Evolutionary conservation across 768 basidiomycete genomes (phyloP).

Genomic region (Scleroderma citrinum): DNA sequence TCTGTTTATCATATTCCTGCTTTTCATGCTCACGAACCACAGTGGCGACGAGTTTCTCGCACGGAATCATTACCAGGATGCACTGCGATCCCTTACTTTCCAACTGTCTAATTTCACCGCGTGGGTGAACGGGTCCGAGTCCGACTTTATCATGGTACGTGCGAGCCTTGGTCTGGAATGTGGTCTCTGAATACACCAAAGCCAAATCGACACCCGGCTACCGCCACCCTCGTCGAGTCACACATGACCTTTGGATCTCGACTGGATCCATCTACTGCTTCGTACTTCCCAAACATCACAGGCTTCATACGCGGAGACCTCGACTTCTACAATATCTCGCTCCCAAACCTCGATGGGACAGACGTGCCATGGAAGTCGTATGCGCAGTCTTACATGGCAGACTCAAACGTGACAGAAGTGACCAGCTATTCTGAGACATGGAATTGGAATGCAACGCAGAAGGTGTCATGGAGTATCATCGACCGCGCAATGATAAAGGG

Average conservation of each 20-base stretch:
- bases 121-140: constrained; percentile 63
- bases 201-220: constrained; percentile 41
- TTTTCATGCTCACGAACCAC: constrained; percentile 77
- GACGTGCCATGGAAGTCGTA: constrained; percentile 43
- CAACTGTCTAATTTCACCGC: constrained; percentile 69
- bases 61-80: constrained; percentile 60
- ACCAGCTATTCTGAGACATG: constrained; percentile 47
- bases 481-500: constrained; percentile 45
- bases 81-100: constrained; percentile 49
- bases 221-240: constrained; percentile 42
- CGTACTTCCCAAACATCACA: constrained; percentile 73
- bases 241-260: constrained; percentile 41
- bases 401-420: constrained; percentile 46
- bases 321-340: constrained; percentile 60
- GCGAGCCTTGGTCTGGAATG: not conserved
- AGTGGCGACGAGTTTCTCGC: constrained; percentile 62
- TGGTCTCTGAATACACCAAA: constrained; percentile 17
- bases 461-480: constrained; percentile 58
- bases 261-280: constrained; percentile 41
- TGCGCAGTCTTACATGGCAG: constrained; percentile 45
- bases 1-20: constrained; percentile 65
- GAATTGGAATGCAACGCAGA: constrained; percentile 66
- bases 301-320: constrained; percentile 69
- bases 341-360: constrained; percentile 33
- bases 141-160: constrained; percentile 63